These are phyloP conservation scores for Grosmannia penicillata DNA, from an alignment of 2,329 filamentous ascomycete genomes.

Conservation along the genomic window DNA sequence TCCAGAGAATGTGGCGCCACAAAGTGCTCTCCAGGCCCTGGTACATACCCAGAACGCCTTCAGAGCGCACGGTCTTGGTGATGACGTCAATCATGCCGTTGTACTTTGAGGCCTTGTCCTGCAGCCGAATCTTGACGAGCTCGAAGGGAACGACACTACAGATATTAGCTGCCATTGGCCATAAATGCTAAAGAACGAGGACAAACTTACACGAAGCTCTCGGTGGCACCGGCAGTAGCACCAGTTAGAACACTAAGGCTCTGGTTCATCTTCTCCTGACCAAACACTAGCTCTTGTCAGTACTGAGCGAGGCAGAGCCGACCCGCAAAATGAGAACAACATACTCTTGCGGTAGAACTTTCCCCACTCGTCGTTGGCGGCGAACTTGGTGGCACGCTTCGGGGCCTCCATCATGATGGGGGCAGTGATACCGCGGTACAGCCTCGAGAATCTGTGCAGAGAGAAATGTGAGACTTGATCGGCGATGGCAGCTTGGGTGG, in stretches of 20 bases:
- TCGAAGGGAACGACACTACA: slow-evolving; percentile 81
- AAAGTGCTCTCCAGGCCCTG: slow-evolving; percentile 93
- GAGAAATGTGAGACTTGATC: slow-evolving; percentile 1
- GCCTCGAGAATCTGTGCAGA: slow-evolving; percentile 54
- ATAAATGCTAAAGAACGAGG: background rate
- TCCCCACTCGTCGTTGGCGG: slow-evolving; percentile 97
- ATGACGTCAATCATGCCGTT: slow-evolving; percentile 69
- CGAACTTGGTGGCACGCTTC: slow-evolving; percentile 64
- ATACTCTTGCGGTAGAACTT: slow-evolving; percentile 65
- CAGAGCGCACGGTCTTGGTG: slow-evolving; percentile 40
- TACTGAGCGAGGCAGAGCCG: background rate
- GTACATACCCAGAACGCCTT: slow-evolving; percentile 68
- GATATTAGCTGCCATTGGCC: background rate
- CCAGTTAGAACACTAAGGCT: slow-evolving; percentile 83
- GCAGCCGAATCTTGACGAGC: slow-evolving; percentile 93
- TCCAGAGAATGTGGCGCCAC: slow-evolving; percentile 84
- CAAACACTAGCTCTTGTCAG: slow-evolving; percentile 39
- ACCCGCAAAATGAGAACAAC: background rate
- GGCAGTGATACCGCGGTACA: slow-evolving; percentile 91
- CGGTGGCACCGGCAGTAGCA: slow-evolving; percentile 86
- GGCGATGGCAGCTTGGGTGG: background rate
- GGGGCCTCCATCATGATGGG: slow-evolving; percentile 92
- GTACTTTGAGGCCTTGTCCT: slow-evolving; percentile 90
- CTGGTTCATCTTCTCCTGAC: slow-evolving; percentile 77
- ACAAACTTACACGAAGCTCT: slow-evolving; percentile 50